Conservation (phyloP, 495 filamentous ascomycete species). For the Penicillium steckii region DNA sequence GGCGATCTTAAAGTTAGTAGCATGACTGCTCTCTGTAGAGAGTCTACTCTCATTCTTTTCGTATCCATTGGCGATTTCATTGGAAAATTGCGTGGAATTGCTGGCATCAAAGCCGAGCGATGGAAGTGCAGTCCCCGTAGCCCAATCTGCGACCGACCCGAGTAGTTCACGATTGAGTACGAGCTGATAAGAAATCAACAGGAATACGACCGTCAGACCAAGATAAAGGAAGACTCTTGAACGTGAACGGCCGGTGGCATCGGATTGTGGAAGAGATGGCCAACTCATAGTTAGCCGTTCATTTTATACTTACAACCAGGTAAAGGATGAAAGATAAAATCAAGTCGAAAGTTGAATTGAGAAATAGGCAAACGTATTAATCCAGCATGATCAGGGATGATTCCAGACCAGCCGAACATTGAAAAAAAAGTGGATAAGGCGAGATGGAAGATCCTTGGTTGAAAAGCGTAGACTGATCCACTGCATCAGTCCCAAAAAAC, state of each 20-base stretch:
- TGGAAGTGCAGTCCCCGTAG: not conserved
- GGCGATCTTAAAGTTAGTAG: not conserved
- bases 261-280: slow-evolving; percentile 3
- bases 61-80: not conserved
- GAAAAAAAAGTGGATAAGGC: no score
- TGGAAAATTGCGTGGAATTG: not conserved
- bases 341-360: not conserved
- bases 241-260: slow-evolving; percentile 6
- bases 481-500: not conserved
- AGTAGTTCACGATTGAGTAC: slow-evolving; percentile 16
- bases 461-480: not conserved
- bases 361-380: no score
- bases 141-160: slow-evolving; percentile 1
- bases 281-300: not conserved
- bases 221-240: slow-evolving; percentile 16
- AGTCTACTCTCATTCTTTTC: not conserved
- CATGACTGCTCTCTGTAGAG: not conserved
- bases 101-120: not conserved
- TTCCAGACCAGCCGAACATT: no score
- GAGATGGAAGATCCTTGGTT: no score
- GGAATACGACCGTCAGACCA: slow-evolving; percentile 12
- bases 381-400: no score
- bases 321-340: not conserved
- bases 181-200: slow-evolving; percentile 24
- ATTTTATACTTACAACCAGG: not conserved